Base-by-base conservation (phyloP, 2,329 filamentous ascomycete species). In the Aspergillus sp. region DNA sequence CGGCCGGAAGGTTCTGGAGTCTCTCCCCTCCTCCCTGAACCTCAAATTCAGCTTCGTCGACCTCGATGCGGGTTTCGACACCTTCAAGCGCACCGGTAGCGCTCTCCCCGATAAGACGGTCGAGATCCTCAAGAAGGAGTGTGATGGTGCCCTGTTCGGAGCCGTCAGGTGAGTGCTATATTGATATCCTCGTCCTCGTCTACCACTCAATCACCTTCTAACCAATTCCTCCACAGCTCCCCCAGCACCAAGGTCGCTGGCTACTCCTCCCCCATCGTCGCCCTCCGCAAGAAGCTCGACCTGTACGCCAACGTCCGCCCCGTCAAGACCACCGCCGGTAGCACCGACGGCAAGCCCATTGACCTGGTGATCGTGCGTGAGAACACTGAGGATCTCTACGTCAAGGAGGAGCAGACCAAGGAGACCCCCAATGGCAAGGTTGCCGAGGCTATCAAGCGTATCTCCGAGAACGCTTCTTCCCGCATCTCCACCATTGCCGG, bases 291-390 rank as follows among this genome's bases (percentile, higher is more conserved):
- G 84, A 88, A 88, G 72, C 88, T 99, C 69, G 89, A 95, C 77
- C 88, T 99, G 60, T 99, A 97, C 80, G 95, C 95, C 81, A 99
- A 99, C 76, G 93, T 99, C 54, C 91, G 95, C 39, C 94, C 94
- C 57, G 95, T 98, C 77, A 97, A 97, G 83, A 90, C 90, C 49
- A 89, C 87, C 36, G 85, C 86, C 57, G 78, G 77, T 28, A 74
- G 75, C 41, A 74, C 75, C 64, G 75, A 73, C 32, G 70, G 74
- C 59, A 76, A 78, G 71, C 89, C 90, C 65, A 92, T 97, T 73
- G 95, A 99, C 80, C 89, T 99, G 77, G 95, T 99, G 72, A 99
- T 98, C 72, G 95, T 98, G 58, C 91, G 95, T 67, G 95, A 99
- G 81, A 99, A 99, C 83, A 99, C 95, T 32, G 95, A 99, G 82